phyloP scores from a whole-genome alignment of 495 filamentous ascomycete genomes.

The Podospora pseudoanserina region DNA sequence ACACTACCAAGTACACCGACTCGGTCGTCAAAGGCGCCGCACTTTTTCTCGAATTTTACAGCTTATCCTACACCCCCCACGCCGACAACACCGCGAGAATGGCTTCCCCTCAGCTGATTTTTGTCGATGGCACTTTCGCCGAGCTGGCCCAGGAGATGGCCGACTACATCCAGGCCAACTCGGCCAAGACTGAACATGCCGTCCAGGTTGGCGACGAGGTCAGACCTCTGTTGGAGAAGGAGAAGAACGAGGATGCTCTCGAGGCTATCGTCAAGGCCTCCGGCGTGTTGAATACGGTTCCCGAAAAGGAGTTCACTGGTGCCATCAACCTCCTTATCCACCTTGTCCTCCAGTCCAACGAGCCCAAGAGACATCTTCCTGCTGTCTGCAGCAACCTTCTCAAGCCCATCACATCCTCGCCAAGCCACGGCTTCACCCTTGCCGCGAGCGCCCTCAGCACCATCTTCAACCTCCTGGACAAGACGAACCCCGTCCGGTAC shows the following conservation, averaged over 20 bases:
- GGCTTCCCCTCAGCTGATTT: conserved; percentile 51
- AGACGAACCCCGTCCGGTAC: conserved; percentile 73
- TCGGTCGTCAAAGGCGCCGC: conserved; percentile 9
- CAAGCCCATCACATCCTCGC: conserved; percentile 79
- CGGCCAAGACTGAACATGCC: neutral
- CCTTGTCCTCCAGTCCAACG: conserved; percentile 77
- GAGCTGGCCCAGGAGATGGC: conserved; percentile 88
- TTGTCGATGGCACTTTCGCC: conserved; percentile 87
- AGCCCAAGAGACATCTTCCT: conserved; percentile 79
- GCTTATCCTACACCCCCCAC: conserved; percentile 5
- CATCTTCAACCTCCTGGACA: conserved; percentile 89
- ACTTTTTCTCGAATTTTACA: conserved; percentile 1
- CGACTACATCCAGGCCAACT: conserved; percentile 59
- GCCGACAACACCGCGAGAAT: conserved; percentile 24
- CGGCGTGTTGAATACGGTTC: conserved; percentile 66
- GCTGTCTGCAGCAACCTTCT: conserved; percentile 82
- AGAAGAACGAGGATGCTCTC: conserved; percentile 76
- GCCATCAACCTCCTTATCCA: conserved; percentile 96
- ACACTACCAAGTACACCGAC: conserved; percentile 6
- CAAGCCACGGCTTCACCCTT: conserved; percentile 75
- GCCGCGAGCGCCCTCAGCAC: conserved; percentile 85
- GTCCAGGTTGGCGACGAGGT: conserved; percentile 58
- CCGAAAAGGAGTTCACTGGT: conserved; percentile 92
- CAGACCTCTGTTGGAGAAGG: conserved; percentile 65
- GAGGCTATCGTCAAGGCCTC: conserved; percentile 82